Evolutionary conservation across 2,329 filamentous ascomycete genomes (phyloP).

Genomic region (Cladosporium sp.): DNA sequence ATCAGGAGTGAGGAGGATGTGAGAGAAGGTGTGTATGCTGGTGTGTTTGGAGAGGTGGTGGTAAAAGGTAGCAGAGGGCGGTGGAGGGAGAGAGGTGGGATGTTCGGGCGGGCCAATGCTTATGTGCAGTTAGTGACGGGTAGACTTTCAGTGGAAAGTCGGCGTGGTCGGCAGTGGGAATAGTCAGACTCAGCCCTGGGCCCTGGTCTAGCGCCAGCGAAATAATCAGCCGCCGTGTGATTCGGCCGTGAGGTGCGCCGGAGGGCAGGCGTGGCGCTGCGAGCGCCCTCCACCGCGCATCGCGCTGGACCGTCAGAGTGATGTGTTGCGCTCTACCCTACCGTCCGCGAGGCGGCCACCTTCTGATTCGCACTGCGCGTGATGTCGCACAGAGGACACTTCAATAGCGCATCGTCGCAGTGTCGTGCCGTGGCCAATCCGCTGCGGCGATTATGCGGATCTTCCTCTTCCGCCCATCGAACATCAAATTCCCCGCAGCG

Average conservation of each 20-base stretch:
- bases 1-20: neutral
- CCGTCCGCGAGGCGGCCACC: too few relatives aligned
- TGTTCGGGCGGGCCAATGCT: constrained; percentile 7
- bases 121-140: constrained; percentile 7
- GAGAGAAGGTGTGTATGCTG: neutral
- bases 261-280: too few relatives aligned
- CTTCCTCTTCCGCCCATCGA: neutral
- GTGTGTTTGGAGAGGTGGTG: neutral
- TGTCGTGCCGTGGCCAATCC: too few relatives aligned
- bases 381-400: too few relatives aligned
- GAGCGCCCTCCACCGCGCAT: too few relatives aligned
- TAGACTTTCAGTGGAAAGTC: neutral
- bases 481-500: neutral
- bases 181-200: neutral
- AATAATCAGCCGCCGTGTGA: neutral
- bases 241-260: neutral
- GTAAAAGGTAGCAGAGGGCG: neutral
- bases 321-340: too few relatives aligned
- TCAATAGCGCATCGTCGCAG: too few relatives aligned
- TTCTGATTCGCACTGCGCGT: too few relatives aligned
- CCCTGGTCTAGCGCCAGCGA: constrained; percentile 4
- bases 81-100: neutral
- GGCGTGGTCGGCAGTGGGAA: constrained; percentile 2
- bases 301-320: too few relatives aligned
- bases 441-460: neutral